Conservation (phyloP, 352 stramenopile species). For the Halophytophthora batemanensis region DNA sequence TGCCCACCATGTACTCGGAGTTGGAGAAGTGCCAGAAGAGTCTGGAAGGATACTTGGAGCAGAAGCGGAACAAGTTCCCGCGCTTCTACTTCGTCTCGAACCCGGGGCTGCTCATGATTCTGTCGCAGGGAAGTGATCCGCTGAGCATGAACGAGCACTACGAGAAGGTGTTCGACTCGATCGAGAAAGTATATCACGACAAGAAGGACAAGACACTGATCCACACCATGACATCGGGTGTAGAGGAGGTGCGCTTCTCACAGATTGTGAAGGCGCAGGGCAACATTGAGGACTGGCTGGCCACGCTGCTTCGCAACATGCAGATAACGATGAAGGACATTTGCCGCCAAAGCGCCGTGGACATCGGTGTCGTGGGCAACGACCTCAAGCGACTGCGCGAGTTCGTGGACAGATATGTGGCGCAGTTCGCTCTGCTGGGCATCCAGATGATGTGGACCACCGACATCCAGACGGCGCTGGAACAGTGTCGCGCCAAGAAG, state of each 20-base stretch:
- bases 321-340: conserved; percentile 98
- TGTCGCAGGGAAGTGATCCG: conserved; percentile 96
- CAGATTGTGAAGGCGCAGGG: conserved; percentile 94
- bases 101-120: conserved; percentile 95
- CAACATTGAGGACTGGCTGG: conserved; percentile 99
- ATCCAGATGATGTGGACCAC: conserved; percentile 98
- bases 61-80: conserved; percentile 98
- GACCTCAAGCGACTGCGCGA: conserved; percentile 90
- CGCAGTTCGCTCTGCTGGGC: conserved; percentile 94
- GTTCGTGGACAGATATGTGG: conserved; percentile 94
- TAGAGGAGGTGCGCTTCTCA: conserved; percentile 95
- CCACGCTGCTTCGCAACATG: conserved; percentile 93
- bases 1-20: conserved; percentile 97
- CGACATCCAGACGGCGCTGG: conserved; percentile 93
- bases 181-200: conserved; percentile 97
- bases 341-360: conserved; percentile 90
- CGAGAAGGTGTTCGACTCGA: conserved; percentile 99
- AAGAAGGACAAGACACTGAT: conserved; percentile 98
- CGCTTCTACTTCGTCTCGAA: conserved; percentile 99
- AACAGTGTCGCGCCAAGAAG: conserved; percentile 95
- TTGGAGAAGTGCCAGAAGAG: conserved; percentile 98
- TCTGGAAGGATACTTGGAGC: conserved; percentile 97
- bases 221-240: conserved; percentile 90
- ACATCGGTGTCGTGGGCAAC: conserved; percentile 91
- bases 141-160: conserved; percentile 99